Percentiles rank a stretch among this genome's conserved stretches.
phyloP scores from a whole-genome alignment of 1,284 basidiomycete genomes.

The Amylostereum chailletii region DNA sequence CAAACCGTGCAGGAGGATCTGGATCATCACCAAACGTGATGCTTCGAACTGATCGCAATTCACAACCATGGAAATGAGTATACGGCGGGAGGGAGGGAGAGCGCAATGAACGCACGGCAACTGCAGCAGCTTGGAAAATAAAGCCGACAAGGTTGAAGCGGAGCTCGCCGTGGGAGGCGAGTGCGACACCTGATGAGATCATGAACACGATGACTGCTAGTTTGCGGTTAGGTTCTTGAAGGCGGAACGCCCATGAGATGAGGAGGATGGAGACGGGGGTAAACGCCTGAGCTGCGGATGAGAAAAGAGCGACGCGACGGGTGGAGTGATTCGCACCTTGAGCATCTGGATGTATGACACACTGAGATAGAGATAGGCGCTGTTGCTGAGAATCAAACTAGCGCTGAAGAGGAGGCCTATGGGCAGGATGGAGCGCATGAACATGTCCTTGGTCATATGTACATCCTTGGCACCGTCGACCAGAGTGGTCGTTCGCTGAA shows the following conservation, averaged over 20 bases:
- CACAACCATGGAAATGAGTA: slow-evolving; percentile 7
- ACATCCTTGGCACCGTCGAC: slow-evolving; percentile 88
- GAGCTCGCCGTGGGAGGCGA: slow-evolving; percentile 84
- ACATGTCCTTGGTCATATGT: slow-evolving; percentile 77
- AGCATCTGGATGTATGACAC: slow-evolving; percentile 98
- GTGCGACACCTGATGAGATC: slow-evolving; percentile 87
- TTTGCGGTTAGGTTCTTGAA: slow-evolving; percentile 81
- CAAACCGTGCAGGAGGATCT: slow-evolving; percentile 89
- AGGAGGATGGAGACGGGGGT: slow-evolving; percentile 94
- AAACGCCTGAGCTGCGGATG: slow-evolving; percentile 60
- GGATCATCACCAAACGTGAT: slow-evolving; percentile 92
- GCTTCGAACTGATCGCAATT: slow-evolving; percentile 61
- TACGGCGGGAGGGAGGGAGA: background rate
- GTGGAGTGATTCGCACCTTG: slow-evolving; percentile 47
- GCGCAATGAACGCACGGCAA: slow-evolving; percentile 42
- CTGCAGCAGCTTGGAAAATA: slow-evolving; percentile 75
- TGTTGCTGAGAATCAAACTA: slow-evolving; percentile 89
- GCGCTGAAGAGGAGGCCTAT: slow-evolving; percentile 91
- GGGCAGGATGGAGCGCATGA: slow-evolving; percentile 83
- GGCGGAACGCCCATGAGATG: slow-evolving; percentile 86
- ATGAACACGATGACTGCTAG: slow-evolving; percentile 81
- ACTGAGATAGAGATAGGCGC: slow-evolving; percentile 86
- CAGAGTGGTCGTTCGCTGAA: slow-evolving; percentile 82
- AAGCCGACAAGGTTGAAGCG: slow-evolving; percentile 85
- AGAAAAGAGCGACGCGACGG: background rate